Base-by-base conservation (phyloP, 1,139 yeast species). In the Zygotorulaspora mrakii region DNA sequence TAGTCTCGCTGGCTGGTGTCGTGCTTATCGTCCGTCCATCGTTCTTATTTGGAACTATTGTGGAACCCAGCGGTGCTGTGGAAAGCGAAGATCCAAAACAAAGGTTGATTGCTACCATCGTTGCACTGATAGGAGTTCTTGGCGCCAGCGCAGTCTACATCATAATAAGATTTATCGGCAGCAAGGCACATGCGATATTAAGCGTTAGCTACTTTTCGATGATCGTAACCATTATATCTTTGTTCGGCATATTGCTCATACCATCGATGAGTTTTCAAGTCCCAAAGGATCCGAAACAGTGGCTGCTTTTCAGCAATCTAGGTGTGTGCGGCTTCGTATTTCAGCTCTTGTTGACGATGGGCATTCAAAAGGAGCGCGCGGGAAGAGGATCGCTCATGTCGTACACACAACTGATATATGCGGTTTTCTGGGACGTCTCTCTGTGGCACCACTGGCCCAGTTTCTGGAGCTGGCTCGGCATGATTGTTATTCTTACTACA, bases 251-350 rank as follows among this genome's bases (percentile, higher is more conserved):
- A n/a, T 27, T 76, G 1, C 52, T 71, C 1, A 61, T 78, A 1
- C 94, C 94, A 0, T 72, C 77, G 0, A 62, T 82, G 42, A 57
- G 71, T 2, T 80, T 86, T 59, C 77, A 70, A 35, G 49, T 77
- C 1, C 95, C 95, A 0, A 70, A 69, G 17, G 73, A 75, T 17
- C 30, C 53, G 1, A 67, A 68, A 49, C 91, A 86, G 57, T 83
- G 95, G 94, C 51, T 66, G 5, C 64, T 83, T 22, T 73, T 88
- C 48, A 42, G 66, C 1, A 60, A 74, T 21, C 72, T 86, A 48
- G 95, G 96, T 2, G 49, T 82, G 9, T 73, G 84, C 32, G 96
- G 96, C 0, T 88, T 88, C 60, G 64, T 80, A 40, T 83, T 82
- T 79, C 96, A 88, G 60, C 79, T 79, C 52, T 67, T 82, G 21